Evolutionary conservation across 768 basidiomycete species (phyloP).

Genomic region (Rossbeevera mucosa): DNA sequence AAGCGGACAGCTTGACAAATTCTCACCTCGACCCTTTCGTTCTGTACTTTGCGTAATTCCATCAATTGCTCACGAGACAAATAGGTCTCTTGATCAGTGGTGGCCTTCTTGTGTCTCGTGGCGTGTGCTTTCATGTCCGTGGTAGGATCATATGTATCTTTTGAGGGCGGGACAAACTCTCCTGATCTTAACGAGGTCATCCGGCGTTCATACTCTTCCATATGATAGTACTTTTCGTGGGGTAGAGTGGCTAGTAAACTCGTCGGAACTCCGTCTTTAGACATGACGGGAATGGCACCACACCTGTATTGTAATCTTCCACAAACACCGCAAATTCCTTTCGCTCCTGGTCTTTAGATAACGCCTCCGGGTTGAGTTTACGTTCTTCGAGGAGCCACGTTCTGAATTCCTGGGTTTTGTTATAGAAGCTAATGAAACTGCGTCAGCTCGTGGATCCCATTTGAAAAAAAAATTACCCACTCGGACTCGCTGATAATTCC

Average conservation of each 20-base stretch:
- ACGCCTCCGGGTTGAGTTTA: slow-evolving; percentile 83
- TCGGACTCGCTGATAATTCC: slow-evolving; percentile 83
- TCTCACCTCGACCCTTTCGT: slow-evolving; percentile 75
- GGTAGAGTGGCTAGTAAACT: slow-evolving; percentile 70
- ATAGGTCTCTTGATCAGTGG: slow-evolving; percentile 65
- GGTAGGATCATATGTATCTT: slow-evolving; percentile 74
- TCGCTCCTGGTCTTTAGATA: slow-evolving; percentile 79
- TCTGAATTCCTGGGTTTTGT: slow-evolving; percentile 81
- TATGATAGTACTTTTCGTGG: slow-evolving; percentile 93
- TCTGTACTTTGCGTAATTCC: slow-evolving; percentile 79
- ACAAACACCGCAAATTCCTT: slow-evolving; percentile 82
- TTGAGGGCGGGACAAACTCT: slow-evolving; percentile 67
- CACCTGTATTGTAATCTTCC: slow-evolving; percentile 82
- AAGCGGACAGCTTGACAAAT: not conserved
- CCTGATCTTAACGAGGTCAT: slow-evolving; percentile 85
- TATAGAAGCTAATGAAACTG: slow-evolving; percentile 57
- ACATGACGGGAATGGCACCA: slow-evolving; percentile 8
- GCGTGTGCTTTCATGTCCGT: slow-evolving; percentile 79
- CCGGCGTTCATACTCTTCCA: slow-evolving; percentile 76
- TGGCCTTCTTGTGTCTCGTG: slow-evolving; percentile 64
- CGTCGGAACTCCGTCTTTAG: not conserved
- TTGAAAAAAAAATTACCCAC: slow-evolving; percentile 40
- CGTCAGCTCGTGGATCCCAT: slow-evolving; percentile 11
- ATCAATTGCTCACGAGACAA: slow-evolving; percentile 74
- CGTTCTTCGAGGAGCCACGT: slow-evolving; percentile 93